Evolutionary conservation across 805 yeast species (phyloP), one percentile per base, ranked within the genome.

Genomic region (Kodamaea neixiangensis): DNA sequence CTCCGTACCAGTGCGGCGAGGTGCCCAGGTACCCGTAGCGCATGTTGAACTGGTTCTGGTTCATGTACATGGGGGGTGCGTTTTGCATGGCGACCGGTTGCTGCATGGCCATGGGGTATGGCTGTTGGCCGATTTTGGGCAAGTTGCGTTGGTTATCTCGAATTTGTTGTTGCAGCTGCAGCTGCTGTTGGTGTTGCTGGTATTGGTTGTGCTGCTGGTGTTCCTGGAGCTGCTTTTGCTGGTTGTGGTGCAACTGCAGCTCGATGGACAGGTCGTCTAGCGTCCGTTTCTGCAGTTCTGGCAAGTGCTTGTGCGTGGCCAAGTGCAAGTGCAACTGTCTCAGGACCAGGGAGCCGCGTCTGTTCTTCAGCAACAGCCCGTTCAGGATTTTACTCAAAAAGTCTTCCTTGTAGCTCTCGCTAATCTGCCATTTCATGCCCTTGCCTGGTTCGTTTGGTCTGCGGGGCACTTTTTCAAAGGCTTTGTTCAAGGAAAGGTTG

Each of bases 401-500:
- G 57, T 94, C 99, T 42, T 84, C 85, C 61, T 87, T 85, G 66
- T 87, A 93, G 44, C 84, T 73, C 38, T 89, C 94, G 55, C 91
- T 83, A 52, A 94, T 92, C 71, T 91, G 96, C 99, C 99, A 94
- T 71, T 94, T 94, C 96, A 94, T 93, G 56, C 99, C 98, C 68
- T 94, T 94, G 14, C 99, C 99, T 0, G 98, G 97, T 71, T 94
- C 98, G 67, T 90, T 87, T 25, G 96, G 92, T 64, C 88, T 82
- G 62, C 99, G 80, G 38, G 98, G 97, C 18, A 93, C 97, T 71
- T 94, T 94, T 63, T 93, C 98, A 72, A 94, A 94, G 13, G 99
- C 98, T 73, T 93, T 94, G 70, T 94, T 94, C 53, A 94, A 76
- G 2, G 97, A 91, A 49, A 94, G 73, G 66, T 94, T 94, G 69